Evolutionary conservation across 495 filamentous ascomycete species (phyloP).

Genomic region (Aspergillus biplanus): DNA sequence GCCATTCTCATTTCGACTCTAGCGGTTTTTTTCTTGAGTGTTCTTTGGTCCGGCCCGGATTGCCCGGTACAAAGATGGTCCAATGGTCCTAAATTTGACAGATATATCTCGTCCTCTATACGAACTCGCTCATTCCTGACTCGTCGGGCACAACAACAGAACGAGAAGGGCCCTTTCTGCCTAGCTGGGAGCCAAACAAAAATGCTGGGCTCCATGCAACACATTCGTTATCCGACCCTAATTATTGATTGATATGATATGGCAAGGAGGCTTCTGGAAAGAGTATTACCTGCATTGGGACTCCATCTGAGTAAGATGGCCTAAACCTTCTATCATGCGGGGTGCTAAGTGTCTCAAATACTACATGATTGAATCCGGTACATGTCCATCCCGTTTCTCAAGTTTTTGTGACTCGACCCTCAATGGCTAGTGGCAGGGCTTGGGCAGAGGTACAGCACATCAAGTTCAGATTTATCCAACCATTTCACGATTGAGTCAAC

Average conservation of each 20-base stretch:
- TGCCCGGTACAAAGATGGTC: background rate
- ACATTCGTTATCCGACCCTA: background rate
- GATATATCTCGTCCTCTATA: background rate
- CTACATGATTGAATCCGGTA: too few relatives aligned
- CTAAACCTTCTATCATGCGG: background rate
- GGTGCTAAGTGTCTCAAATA: too few relatives aligned
- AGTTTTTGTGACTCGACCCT: too few relatives aligned
- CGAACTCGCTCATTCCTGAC: background rate
- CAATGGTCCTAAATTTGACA: background rate
- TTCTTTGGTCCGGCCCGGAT: constrained; percentile 9
- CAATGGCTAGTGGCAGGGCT: background rate
- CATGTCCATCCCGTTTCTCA: background rate
- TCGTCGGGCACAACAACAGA: background rate
- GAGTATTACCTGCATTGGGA: background rate
- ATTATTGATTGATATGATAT: constrained; percentile 6
- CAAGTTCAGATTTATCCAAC: background rate
- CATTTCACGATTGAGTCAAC: background rate
- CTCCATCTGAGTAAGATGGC: background rate
- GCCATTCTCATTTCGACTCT: background rate
- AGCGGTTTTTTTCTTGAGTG: background rate
- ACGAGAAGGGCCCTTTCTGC: background rate
- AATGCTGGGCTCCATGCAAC: background rate
- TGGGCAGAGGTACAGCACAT: background rate
- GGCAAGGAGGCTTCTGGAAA: background rate
- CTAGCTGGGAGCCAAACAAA: background rate